Conservation (phyloP, 257 asterid genomes). For the Prunella vulgaris region DNA sequence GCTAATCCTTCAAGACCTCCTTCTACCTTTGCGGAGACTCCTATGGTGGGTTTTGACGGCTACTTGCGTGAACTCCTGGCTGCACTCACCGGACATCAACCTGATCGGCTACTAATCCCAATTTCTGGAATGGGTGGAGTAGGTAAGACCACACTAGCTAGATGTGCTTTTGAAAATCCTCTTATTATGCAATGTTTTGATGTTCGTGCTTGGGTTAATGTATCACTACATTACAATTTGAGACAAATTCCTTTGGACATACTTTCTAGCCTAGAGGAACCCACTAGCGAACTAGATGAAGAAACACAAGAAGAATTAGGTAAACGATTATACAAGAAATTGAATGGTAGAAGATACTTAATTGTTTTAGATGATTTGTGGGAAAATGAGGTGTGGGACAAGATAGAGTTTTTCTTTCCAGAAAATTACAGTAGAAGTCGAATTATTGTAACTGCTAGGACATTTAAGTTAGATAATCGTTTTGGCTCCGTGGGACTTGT, state of each 20-base stretch:
- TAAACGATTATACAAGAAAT: neutral
- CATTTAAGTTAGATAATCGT: neutral
- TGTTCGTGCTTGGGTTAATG: neutral
- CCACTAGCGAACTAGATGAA: neutral
- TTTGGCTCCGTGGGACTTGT: neutral
- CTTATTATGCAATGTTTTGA: neutral
- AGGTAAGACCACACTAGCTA: conserved; percentile 13
- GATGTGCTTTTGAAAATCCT: neutral
- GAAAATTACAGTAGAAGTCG: neutral
- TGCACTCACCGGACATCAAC: neutral
- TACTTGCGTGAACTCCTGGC: neutral
- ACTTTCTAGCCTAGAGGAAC: neutral
- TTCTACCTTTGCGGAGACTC: neutral
- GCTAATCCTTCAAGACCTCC: neutral
- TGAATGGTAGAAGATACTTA: neutral
- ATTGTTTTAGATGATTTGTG: conserved; percentile 9
- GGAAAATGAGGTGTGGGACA: neutral
- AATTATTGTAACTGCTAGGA: conserved; percentile 11
- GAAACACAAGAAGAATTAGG: neutral
- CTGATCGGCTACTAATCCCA: neutral
- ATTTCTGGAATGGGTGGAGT: conserved; percentile 3
- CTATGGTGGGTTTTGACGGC: conserved; percentile 12
- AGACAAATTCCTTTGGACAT: neutral
- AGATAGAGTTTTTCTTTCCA: neutral
- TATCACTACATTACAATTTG: neutral